Evolutionary conservation across 163 green algal genomes (phyloP).

Genomic region (Scenedesmus sp.): DNA sequence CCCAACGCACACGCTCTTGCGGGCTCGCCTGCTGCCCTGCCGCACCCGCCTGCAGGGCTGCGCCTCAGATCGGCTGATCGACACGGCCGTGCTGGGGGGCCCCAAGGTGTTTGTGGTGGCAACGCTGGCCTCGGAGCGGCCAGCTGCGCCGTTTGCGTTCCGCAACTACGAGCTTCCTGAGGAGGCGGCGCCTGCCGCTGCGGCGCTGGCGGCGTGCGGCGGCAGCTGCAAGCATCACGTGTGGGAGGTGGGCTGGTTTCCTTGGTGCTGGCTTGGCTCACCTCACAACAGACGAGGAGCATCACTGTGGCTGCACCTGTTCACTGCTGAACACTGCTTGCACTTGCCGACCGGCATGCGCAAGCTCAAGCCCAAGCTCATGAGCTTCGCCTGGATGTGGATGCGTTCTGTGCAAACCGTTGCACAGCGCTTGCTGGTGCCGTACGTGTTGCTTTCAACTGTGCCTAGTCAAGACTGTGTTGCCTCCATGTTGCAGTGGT

Average conservation of each 20-base stretch:
- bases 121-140: slow-evolving; percentile 61
- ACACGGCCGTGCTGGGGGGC: slow-evolving; percentile 78
- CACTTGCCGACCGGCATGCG: too few species aligned
- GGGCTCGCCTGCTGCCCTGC: background rate
- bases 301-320: too few species aligned
- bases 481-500: background rate
- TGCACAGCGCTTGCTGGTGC: background rate
- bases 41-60: slow-evolving; percentile 53
- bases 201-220: slow-evolving; percentile 57
- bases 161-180: slow-evolving; percentile 75
- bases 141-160: slow-evolving; percentile 71
- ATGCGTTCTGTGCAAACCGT: too few species aligned
- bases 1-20: too few species aligned
- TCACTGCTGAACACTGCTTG: too few species aligned
- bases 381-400: too few species aligned
- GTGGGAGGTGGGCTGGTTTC: slow-evolving; percentile 70
- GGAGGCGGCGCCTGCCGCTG: slow-evolving; percentile 44
- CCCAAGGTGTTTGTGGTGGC: slow-evolving; percentile 82
- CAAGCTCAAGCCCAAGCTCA: too few species aligned
- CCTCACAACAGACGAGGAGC: too few species aligned
- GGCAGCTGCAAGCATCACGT: slow-evolving; percentile 85
- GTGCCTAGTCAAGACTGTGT: background rate
- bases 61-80: slow-evolving; percentile 77
- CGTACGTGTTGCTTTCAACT: too few species aligned
- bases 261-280: too few species aligned